phyloP scores from a whole-genome alignment of 2,329 filamentous ascomycete genomes.

The Ascochyta pisi region DNA sequence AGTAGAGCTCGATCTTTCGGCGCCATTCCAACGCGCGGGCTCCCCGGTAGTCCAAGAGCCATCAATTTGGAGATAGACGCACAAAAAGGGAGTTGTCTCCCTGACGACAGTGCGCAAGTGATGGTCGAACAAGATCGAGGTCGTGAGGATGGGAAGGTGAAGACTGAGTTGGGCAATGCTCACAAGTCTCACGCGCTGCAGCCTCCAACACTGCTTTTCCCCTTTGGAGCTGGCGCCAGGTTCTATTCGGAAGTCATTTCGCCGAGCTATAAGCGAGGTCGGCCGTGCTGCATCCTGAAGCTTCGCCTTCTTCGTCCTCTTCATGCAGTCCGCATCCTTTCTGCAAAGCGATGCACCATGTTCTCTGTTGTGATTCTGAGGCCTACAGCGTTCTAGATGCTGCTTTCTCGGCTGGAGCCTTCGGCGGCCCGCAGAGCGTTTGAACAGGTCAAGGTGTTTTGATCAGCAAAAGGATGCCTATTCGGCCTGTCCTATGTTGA shows the following conservation, averaged over 20 bases:
- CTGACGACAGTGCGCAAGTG: slow-evolving; percentile 5
- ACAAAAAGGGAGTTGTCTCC: slow-evolving; percentile 7
- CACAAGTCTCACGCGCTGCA: not conserved
- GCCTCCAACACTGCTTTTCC: not conserved
- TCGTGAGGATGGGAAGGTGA: not conserved
- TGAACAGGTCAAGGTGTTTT: not conserved
- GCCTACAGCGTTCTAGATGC: not conserved
- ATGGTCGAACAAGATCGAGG: not conserved
- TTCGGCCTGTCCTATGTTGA: not conserved
- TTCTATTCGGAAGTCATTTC: not conserved
- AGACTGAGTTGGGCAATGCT: not conserved
- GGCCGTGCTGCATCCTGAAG: slow-evolving; percentile 3
- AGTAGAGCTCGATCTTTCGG: slow-evolving; percentile 7
- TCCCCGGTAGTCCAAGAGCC: slow-evolving; percentile 7
- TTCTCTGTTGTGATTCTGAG: not conserved
- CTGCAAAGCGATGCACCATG: not conserved
- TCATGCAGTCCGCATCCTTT: slow-evolving; percentile 5
- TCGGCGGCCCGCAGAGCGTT: not conserved
- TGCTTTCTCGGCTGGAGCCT: not conserved
- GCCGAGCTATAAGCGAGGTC: slow-evolving; percentile 11
- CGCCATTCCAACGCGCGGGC: slow-evolving; percentile 18
- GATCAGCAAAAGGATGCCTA: not conserved
- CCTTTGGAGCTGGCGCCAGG: not conserved
- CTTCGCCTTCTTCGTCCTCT: slow-evolving; percentile 15
- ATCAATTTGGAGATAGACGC: slow-evolving; percentile 1